Percentiles rank a stretch among this genome's conserved stretches.
These are phyloP conservation scores for Thielaviopsis musarum DNA, from an alignment of 2,329 filamentous ascomycete genomes.

Conservation along the genomic window DNA sequence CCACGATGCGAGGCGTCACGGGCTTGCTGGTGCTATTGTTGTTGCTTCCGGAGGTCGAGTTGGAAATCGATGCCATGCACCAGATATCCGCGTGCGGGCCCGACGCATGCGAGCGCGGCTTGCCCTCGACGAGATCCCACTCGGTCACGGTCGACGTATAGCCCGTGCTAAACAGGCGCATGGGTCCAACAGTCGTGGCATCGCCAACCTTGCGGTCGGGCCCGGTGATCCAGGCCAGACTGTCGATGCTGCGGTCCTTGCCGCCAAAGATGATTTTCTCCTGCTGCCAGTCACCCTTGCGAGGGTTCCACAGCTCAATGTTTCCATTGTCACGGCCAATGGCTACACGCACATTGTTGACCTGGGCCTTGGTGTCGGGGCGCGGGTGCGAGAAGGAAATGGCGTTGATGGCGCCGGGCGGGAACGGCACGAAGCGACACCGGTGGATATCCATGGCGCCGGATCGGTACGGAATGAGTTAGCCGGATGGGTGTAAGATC, in stretches of 20 bases:
- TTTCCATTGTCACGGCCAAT: constrained; percentile 88
- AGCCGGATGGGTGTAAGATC: background rate
- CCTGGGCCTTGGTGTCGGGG: constrained; percentile 27
- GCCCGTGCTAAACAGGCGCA: constrained; percentile 89
- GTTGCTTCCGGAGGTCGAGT: constrained; percentile 14
- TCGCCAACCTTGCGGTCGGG: constrained; percentile 51
- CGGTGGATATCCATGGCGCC: constrained; percentile 80
- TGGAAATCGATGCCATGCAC: constrained; percentile 50
- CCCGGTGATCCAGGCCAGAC: constrained; percentile 80
- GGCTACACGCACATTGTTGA: constrained; percentile 55
- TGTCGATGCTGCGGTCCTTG: constrained; percentile 74
- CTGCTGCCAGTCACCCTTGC: constrained; percentile 70
- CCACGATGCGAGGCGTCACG: constrained; percentile 38
- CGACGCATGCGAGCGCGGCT: constrained; percentile 64
- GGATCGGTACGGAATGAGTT: constrained; percentile 2
- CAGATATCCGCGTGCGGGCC: constrained; percentile 94
- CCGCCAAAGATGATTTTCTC: constrained; percentile 74
- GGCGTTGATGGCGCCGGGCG: constrained; percentile 81
- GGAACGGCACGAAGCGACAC: constrained; percentile 87
- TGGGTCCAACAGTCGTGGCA: constrained; percentile 40
- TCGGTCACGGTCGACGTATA: constrained; percentile 86
- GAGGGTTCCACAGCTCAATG: constrained; percentile 94
- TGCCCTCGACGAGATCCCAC: constrained; percentile 74
- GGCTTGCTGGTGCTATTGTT: constrained; percentile 12
- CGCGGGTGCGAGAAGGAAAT: constrained; percentile 77